Percentiles rank a stretch among this genome's conserved stretches.
Evolutionary conservation across 495 filamentous ascomycete genomes (phyloP).

Genomic region (Podospora fimiseda): DNA sequence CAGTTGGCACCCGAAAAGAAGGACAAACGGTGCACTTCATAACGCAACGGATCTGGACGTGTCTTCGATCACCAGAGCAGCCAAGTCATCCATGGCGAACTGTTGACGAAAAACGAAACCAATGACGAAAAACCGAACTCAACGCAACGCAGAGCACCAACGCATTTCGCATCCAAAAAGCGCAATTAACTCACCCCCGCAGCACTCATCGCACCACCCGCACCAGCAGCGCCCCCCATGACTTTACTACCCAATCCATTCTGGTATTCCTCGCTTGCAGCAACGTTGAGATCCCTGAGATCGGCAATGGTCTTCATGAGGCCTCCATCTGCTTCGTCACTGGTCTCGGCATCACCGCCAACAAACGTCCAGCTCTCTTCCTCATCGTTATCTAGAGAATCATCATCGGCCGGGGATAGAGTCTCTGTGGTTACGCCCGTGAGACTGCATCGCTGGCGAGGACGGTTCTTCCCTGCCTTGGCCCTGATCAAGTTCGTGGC

Average conservation of each 20-base stretch:
- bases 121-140: no score
- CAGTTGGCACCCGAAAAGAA: not conserved
- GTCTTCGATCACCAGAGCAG: no score
- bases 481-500: constrained; percentile 77
- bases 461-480: constrained; percentile 43
- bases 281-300: not conserved
- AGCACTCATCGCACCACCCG: not conserved
- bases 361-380: constrained; percentile 49
- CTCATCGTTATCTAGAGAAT: constrained; percentile 31
- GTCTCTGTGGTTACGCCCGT: no score
- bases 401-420: not conserved
- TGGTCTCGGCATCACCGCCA: constrained; percentile 28
- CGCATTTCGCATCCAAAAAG: not conserved
- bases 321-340: constrained; percentile 15
- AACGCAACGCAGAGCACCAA: not conserved
- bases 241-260: constrained; percentile 9
- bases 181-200: constrained; percentile 3
- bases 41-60: no score
- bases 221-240: constrained; percentile 6
- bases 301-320: constrained; percentile 12
- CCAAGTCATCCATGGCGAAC: no score
- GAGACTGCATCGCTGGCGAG: constrained; percentile 38
- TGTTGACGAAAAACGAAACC: no score
- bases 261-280: no score
- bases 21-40: no score